These are phyloP conservation scores for Ambrosiella beaveri DNA, from an alignment of 2,329 filamentous ascomycete species.

Conservation along the genomic window DNA sequence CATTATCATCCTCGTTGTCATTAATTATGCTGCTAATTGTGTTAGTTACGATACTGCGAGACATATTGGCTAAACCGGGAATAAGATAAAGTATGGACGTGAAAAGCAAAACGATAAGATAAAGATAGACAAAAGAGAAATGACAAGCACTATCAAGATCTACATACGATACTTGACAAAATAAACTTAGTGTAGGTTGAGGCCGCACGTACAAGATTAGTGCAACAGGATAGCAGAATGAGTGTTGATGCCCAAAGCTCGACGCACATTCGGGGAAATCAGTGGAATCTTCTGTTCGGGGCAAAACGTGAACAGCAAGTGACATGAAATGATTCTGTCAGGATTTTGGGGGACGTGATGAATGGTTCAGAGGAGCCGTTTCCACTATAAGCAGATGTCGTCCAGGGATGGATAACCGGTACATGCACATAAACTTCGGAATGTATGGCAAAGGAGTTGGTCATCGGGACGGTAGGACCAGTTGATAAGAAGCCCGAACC, in stretches of 20 bases:
- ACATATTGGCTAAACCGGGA: not conserved
- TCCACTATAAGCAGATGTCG: too few relatives aligned
- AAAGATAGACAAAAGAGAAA: not conserved
- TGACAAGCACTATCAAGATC: not conserved
- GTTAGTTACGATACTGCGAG: conserved; percentile 6
- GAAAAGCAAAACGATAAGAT: not conserved
- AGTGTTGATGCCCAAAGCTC: not conserved
- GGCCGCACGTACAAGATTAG: too few relatives aligned
- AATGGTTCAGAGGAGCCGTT: too few relatives aligned
- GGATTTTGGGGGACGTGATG: not conserved
- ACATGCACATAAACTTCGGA: too few relatives aligned
- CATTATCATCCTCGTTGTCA: conserved; percentile 18
- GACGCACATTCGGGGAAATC: not conserved
- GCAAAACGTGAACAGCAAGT: not conserved
- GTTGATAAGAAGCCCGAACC: too few relatives aligned
- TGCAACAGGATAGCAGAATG: not conserved
- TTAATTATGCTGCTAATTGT: conserved; percentile 14
- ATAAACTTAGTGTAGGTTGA: not conserved
- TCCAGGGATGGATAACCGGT: too few relatives aligned
- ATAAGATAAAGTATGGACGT: not conserved
- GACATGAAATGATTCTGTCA: not conserved
- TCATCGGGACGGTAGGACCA: too few relatives aligned
- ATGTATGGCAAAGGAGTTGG: too few relatives aligned
- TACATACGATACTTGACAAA: not conserved
- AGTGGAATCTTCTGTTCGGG: not conserved